A percentile compares a stretch with the other conserved stretches of the same genome.
Evolutionary conservation across 495 filamentous ascomycete genomes (phyloP).

Genomic region (Hypoxylon fragiforme): DNA sequence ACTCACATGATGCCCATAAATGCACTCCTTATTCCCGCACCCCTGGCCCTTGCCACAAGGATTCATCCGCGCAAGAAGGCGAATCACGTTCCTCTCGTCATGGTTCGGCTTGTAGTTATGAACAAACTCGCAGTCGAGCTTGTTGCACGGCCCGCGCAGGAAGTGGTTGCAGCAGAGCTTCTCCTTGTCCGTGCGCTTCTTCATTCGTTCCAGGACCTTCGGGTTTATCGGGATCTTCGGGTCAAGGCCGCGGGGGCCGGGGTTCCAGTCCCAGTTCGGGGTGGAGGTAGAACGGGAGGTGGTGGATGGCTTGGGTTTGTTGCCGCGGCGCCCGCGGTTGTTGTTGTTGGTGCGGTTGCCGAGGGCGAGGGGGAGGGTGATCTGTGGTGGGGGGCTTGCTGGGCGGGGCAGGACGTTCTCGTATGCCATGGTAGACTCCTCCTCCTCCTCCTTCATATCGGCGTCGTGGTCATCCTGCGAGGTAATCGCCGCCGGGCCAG

Average conservation of each 20-base stretch:
- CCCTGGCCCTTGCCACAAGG: constrained; percentile 74
- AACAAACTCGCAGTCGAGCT: constrained; percentile 72
- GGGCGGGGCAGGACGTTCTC: too few species aligned
- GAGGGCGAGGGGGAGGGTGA: constrained; percentile 37
- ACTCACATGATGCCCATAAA: constrained; percentile 74
- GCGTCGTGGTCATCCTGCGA: constrained; percentile 54
- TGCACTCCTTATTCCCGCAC: constrained; percentile 77
- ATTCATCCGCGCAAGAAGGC: constrained; percentile 73
- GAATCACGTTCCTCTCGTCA: constrained; percentile 68
- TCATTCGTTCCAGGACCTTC: constrained; percentile 72
- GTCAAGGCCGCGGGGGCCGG: constrained; percentile 54
- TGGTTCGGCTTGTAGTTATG: constrained; percentile 71
- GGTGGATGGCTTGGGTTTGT: too few species aligned
- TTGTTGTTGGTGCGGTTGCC: constrained; percentile 12
- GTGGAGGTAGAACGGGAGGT: too few species aligned
- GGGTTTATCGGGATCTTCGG: constrained; percentile 50
- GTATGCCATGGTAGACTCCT: too few species aligned
- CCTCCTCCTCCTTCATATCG: constrained; percentile 51
- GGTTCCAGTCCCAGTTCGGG: too few species aligned
- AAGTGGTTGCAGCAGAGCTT: constrained; percentile 89
- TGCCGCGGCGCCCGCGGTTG: too few species aligned
- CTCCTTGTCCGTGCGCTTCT: constrained; percentile 71
- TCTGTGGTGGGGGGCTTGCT: constrained; percentile 43
- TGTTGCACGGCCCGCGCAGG: constrained; percentile 72
- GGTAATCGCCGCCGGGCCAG: too few species aligned